Percentiles rank a stretch among this genome's conserved stretches.
phyloP scores from a whole-genome alignment of 441 rosid species.

The Erodium texanum region DNA sequence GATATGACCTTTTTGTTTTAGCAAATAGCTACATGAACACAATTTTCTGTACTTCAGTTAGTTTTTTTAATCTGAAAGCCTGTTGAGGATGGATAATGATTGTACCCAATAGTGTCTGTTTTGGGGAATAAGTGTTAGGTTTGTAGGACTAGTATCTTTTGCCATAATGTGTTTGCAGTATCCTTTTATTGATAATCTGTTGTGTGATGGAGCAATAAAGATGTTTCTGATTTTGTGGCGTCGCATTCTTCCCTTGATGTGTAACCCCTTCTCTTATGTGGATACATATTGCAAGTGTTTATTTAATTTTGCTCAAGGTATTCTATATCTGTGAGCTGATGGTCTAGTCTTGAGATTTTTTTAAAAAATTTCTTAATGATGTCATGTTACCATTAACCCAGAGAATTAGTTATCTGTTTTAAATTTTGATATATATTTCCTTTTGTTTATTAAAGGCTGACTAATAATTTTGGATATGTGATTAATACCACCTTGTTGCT shows the following conservation, averaged over 20 bases:
- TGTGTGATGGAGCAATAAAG: constrained; percentile 1
- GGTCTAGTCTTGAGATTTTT: constrained; percentile 6
- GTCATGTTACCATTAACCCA: not conserved
- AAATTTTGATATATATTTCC: not conserved
- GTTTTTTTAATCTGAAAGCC: not conserved
- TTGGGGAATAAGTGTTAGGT: not conserved
- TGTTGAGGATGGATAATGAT: not conserved
- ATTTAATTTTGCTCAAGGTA: not conserved
- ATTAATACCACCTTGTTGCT: constrained; percentile 16
- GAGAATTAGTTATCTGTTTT: not conserved
- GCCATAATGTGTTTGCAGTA: constrained; percentile 1
- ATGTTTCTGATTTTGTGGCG: not conserved
- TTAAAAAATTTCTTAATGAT: not conserved
- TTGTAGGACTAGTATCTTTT: not conserved
- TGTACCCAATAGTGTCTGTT: not conserved
- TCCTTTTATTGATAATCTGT: not conserved
- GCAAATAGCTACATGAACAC: not conserved
- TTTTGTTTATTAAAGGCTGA: not conserved
- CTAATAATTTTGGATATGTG: constrained; percentile 1
- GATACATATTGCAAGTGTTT: too few relatives aligned
- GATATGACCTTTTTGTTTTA: not conserved
- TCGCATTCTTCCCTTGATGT: not conserved
- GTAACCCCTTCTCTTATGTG: constrained; percentile 4
- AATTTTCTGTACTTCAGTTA: not conserved
- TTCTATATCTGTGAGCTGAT: not conserved